Conservation (phyloP, 306 rosid genomes). For the cucumber (Cucumis sativus) region DNA sequence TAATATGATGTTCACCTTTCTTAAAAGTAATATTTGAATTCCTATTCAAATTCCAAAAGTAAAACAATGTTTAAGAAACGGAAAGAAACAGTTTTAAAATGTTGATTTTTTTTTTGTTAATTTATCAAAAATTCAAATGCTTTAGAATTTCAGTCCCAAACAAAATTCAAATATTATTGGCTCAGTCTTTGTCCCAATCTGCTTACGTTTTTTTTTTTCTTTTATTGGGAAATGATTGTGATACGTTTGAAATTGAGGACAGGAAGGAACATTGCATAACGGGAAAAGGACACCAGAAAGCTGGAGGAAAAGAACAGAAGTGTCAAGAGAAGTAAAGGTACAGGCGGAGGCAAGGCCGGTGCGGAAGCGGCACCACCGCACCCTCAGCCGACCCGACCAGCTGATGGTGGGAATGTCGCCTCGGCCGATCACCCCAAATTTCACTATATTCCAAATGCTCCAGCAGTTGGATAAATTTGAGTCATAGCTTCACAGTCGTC, state of each 20-base stretch:
- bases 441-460: conserved; percentile 74
- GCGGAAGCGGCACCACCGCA: conserved; percentile 85
- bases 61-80: no score
- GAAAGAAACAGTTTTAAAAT: no score
- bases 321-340: conserved; percentile 14
- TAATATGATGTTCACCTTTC: no score
- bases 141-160: background rate
- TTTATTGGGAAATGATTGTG: background rate
- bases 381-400: conserved; percentile 52
- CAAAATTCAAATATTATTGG: background rate
- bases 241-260: conserved; percentile 1
- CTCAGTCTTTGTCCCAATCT: background rate
- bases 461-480: conserved; percentile 70
- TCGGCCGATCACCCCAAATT: conserved; percentile 32
- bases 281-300: conserved; percentile 47
- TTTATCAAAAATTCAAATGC: no score
- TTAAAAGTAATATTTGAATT: no score
- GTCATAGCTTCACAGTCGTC: conserved; percentile 2
- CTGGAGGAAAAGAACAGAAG: conserved; percentile 50
- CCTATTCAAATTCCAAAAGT: no score
- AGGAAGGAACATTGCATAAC: conserved; percentile 54
- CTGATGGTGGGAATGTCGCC: conserved; percentile 48
- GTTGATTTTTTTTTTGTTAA: no score
- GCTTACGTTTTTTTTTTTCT: background rate
- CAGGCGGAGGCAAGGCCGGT: conserved; percentile 35